These are phyloP conservation scores for Fusarium nisikadoi DNA, from an alignment of 2,329 filamentous ascomycete species.

Conservation along the genomic window DNA sequence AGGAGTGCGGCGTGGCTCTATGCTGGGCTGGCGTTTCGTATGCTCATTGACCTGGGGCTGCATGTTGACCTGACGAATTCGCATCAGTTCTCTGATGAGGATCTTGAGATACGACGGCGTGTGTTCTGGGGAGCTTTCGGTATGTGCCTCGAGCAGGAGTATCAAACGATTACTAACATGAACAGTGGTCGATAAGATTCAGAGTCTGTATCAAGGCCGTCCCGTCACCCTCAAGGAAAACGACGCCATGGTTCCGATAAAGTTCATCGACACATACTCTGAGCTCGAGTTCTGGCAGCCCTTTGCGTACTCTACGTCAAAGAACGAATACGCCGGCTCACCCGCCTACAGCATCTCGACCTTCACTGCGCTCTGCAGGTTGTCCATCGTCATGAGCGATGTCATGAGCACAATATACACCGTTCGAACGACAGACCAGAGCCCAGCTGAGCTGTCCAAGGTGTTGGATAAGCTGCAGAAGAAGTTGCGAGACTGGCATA, in stretches of 20 bases:
- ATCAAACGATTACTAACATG: not conserved
- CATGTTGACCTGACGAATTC: conserved; percentile 45
- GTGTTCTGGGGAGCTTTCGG: conserved; percentile 40
- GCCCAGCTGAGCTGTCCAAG: conserved; percentile 48
- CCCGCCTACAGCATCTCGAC: conserved; percentile 37
- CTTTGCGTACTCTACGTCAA: conserved; percentile 44
- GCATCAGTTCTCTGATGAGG: conserved; percentile 9
- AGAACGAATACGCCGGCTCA: conserved; percentile 40
- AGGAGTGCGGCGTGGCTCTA: conserved; percentile 67
- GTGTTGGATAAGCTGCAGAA: conserved; percentile 52
- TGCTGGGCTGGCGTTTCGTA: conserved; percentile 55
- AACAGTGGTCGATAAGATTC: conserved; percentile 58
- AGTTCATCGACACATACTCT: conserved; percentile 61
- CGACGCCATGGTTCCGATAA: conserved; percentile 58
- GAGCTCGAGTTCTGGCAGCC: conserved; percentile 64
- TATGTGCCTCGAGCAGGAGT: fast-evolving
- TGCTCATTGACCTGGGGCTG: conserved; percentile 58
- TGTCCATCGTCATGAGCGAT: conserved; percentile 51
- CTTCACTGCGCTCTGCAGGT: conserved; percentile 36
- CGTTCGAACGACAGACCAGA: conserved; percentile 52
- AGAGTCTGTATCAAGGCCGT: conserved; percentile 65
- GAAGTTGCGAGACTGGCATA: conserved; percentile 56
- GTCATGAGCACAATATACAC: conserved; percentile 59
- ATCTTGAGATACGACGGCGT: conserved; percentile 35
- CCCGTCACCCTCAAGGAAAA: conserved; percentile 59